Conservation (phyloP, 345 rosid species). For the Salix udensis region DNA sequence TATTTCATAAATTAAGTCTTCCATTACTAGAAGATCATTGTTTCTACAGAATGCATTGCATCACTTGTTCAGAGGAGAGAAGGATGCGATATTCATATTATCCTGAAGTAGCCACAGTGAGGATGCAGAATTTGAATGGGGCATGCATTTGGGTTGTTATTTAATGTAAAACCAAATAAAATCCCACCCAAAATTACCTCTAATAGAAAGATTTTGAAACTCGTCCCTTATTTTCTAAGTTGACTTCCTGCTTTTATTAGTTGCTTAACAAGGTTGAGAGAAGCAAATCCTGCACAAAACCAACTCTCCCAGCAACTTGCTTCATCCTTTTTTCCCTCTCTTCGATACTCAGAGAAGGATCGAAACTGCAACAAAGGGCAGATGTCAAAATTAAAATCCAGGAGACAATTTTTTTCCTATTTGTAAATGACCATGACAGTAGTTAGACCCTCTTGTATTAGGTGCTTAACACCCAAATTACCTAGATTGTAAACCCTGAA, state of each 20-base stretch:
- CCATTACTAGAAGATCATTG: conserved; percentile 14
- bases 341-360: conserved; percentile 52
- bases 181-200: conserved; percentile 19
- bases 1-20: conserved; percentile 8
- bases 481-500: too few relatives aligned
- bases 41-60: conserved; percentile 23
- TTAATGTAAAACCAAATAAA: conserved; percentile 4
- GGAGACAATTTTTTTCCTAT: background rate
- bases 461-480: too few relatives aligned
- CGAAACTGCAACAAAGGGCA: conserved; percentile 37
- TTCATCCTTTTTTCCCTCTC: conserved; percentile 52
- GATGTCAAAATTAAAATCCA: background rate
- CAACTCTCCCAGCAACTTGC: conserved; percentile 51
- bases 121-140: conserved; percentile 8
- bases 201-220: conserved; percentile 5
- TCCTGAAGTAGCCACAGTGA: background rate
- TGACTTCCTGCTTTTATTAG: conserved; percentile 26
- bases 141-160: background rate
- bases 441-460: background rate
- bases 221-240: conserved; percentile 24
- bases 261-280: conserved; percentile 39
- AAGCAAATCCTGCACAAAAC: conserved; percentile 51
- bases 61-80: background rate
- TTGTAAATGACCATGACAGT: background rate
- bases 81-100: conserved; percentile 3